Conservation (phyloP, 2,329 filamentous ascomycete species). For the Pyrenochaeta sp. region DNA sequence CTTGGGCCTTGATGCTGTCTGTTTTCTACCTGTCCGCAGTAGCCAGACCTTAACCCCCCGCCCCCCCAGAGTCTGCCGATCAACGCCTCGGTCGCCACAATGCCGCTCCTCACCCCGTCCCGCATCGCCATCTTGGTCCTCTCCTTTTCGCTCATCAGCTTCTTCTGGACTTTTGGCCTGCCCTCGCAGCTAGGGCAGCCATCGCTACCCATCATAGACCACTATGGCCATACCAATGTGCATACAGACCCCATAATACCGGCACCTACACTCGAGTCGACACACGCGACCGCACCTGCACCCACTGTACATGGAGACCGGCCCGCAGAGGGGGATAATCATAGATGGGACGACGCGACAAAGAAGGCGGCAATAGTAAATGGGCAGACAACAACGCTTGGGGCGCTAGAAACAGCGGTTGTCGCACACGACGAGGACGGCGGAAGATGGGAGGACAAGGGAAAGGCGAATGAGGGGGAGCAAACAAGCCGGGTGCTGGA, state of each 20-base stretch:
- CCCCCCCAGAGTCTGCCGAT: not conserved
- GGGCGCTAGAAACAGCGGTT: conserved; percentile 14
- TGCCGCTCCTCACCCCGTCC: conserved; percentile 45
- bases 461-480: conserved; percentile 10
- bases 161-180: conserved; percentile 44
- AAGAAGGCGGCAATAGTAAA: not conserved
- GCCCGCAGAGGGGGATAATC: conserved; percentile 18
- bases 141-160: conserved; percentile 38
- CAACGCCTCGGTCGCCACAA: conserved; percentile 19
- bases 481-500: not conserved
- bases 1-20: not conserved
- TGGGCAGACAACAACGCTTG: conserved; percentile 5
- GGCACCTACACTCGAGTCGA: conserved; percentile 20
- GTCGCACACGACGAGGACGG: conserved; percentile 28
- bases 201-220: conserved; percentile 31
- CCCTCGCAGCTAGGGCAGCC: conserved; percentile 29
- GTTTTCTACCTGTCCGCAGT: not conserved
- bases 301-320: conserved; percentile 9
- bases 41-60: not conserved
- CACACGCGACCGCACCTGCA: conserved; percentile 2
- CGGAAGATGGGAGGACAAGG: conserved; percentile 28
- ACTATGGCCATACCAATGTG: conserved; percentile 32
- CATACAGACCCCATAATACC: conserved; percentile 30
- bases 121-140: conserved; percentile 39
- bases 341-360: conserved; percentile 25